These are phyloP conservation scores for Bolboschoenus planiculmis DNA, from an alignment of 176 grass and related monocot species.

Conservation along the genomic window DNA sequence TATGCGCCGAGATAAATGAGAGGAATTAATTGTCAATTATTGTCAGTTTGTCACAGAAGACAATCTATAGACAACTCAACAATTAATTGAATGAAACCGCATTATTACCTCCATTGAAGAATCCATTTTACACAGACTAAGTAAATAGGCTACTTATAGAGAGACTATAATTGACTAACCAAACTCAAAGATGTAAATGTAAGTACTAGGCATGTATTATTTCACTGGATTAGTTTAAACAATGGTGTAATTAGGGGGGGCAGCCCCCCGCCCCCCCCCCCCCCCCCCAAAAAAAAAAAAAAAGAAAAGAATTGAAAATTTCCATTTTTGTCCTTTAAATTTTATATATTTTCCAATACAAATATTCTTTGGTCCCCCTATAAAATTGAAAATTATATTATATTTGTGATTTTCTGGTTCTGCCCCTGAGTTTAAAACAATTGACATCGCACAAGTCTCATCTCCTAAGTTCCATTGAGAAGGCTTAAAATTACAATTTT, in stretches of 20 bases:
- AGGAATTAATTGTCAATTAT: too few relatives aligned
- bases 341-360: too few relatives aligned
- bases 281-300: too few relatives aligned
- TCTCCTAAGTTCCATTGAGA: not conserved
- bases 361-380: too few relatives aligned
- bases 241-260: too few relatives aligned
- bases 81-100: not conserved
- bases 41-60: not conserved
- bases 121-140: not conserved
- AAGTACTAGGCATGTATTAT: not conserved
- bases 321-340: too few relatives aligned
- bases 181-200: not conserved
- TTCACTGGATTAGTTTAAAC: not conserved
- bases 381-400: too few relatives aligned
- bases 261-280: too few relatives aligned
- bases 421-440: too few relatives aligned
- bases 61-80: not conserved
- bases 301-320: too few relatives aligned
- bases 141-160: not conserved
- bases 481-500: not conserved
- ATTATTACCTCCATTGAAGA: not conserved
- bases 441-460: not conserved
- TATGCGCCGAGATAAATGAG: not conserved
- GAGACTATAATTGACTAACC: not conserved
- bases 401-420: too few relatives aligned